Conservation (phyloP, 2,329 filamentous ascomycete species). For the Hysterium pulicare region DNA sequence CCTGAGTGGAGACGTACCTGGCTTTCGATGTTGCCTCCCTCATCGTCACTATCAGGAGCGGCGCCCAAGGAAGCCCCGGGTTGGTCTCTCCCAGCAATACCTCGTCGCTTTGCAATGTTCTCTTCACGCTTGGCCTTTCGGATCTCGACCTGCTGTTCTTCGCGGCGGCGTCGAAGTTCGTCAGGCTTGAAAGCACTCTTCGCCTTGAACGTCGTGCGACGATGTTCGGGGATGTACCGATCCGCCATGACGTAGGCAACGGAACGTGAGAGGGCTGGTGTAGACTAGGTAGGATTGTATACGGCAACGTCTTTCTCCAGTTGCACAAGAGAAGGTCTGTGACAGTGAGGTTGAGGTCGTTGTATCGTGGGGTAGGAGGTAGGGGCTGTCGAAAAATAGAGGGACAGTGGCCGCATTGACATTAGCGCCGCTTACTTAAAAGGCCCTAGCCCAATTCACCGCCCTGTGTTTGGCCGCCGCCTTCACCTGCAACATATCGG, state of each 20-base stretch:
- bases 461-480: background rate
- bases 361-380: conserved; percentile 2
- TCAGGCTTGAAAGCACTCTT: conserved; percentile 99
- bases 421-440: background rate
- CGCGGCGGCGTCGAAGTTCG: conserved; percentile 94
- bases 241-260: conserved; percentile 74
- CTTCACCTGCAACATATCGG: too few relatives aligned
- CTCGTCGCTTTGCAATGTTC: conserved; percentile 96
- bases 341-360: conserved; percentile 1
- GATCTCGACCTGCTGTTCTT: conserved; percentile 99
- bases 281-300: conserved; percentile 9
- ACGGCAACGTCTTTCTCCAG: background rate
- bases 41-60: conserved; percentile 95
- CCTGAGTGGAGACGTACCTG: conserved; percentile 65
- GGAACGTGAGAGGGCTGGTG: conserved; percentile 10
- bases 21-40: conserved; percentile 87
- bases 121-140: conserved; percentile 98
- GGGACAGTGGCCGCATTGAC: background rate
- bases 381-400: conserved; percentile 1
- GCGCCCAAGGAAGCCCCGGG: conserved; percentile 81
- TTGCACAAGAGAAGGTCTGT: background rate
- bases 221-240: conserved; percentile 98
- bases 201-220: conserved; percentile 98
- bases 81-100: conserved; percentile 73
- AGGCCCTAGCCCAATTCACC: too few relatives aligned